Percentiles rank a stretch among this genome's conserved stretches.
Conservation (phyloP, 2,329 filamentous ascomycete species). For the Furcasterigmium sp. region DNA sequence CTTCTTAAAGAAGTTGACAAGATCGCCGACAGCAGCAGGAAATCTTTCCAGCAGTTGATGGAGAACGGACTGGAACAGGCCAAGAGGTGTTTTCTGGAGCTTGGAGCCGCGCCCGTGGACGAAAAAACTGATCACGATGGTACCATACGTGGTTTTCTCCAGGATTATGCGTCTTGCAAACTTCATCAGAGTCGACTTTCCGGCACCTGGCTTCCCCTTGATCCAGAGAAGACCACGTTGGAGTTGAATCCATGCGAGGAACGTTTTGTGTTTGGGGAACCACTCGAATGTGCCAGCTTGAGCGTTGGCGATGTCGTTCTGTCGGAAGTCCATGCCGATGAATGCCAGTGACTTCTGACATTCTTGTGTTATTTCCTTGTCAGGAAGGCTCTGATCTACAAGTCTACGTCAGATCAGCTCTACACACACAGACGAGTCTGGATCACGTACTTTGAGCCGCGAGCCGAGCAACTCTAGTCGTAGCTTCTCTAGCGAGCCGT, state of each 20-base stretch:
- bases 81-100: slow-evolving; percentile 24
- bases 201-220: slow-evolving; percentile 32
- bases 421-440: neutral
- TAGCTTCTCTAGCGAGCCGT: neutral
- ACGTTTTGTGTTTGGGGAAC: slow-evolving; percentile 19
- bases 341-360: slow-evolving; percentile 26
- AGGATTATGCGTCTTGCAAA: slow-evolving; percentile 20
- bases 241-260: slow-evolving; percentile 13
- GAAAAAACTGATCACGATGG: slow-evolving; percentile 25
- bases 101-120: slow-evolving; percentile 25
- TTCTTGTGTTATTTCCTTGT: slow-evolving; percentile 13
- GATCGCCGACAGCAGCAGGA: slow-evolving; percentile 12
- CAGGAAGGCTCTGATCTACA: neutral
- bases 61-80: slow-evolving; percentile 28
- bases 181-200: slow-evolving; percentile 32
- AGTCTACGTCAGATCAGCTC: neutral
- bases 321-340: slow-evolving; percentile 18
- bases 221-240: slow-evolving; percentile 27
- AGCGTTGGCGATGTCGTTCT: slow-evolving; percentile 15
- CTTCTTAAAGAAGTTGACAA: slow-evolving; percentile 12
- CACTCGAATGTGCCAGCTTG: slow-evolving; percentile 24
- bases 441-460: neutral
- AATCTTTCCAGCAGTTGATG: slow-evolving; percentile 23
- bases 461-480: neutral
- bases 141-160: neutral